These are phyloP conservation scores for Verticillium isaacii DNA, from an alignment of 2,329 filamentous ascomycete genomes.

Conservation along the genomic window DNA sequence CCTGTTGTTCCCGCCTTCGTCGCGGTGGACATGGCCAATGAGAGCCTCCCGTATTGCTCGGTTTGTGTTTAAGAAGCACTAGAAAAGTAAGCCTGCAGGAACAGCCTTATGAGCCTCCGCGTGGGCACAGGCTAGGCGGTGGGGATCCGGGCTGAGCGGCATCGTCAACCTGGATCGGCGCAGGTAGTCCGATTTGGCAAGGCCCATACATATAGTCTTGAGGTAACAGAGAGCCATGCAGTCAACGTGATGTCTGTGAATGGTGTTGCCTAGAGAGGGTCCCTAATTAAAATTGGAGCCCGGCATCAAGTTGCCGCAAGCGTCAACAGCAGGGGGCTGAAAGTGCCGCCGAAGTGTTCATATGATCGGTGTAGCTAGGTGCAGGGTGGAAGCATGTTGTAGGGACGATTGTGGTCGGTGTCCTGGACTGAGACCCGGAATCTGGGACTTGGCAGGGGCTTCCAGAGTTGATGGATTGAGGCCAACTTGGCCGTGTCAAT, in stretches of 20 bases:
- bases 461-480: too few relatives aligned
- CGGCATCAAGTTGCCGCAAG: neutral
- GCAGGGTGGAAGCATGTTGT: too few relatives aligned
- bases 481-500: too few relatives aligned
- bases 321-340: too few relatives aligned
- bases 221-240: neutral
- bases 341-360: neutral
- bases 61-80: neutral
- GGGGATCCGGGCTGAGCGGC: neutral
- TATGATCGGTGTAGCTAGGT: too few relatives aligned
- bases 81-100: neutral
- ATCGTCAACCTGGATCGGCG: neutral
- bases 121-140: neutral
- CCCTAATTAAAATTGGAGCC: neutral
- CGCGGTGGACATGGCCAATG: neutral
- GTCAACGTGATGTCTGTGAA: neutral
- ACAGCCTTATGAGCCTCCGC: neutral
- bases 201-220: neutral
- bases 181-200: neutral
- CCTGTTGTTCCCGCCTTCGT: neutral
- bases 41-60: neutral
- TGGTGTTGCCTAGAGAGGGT: neutral
- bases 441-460: too few relatives aligned
- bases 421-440: neutral
- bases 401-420: neutral